phyloP scores from a whole-genome alignment of 2,329 filamentous ascomycete species.

The Aspergillus tanneri region DNA sequence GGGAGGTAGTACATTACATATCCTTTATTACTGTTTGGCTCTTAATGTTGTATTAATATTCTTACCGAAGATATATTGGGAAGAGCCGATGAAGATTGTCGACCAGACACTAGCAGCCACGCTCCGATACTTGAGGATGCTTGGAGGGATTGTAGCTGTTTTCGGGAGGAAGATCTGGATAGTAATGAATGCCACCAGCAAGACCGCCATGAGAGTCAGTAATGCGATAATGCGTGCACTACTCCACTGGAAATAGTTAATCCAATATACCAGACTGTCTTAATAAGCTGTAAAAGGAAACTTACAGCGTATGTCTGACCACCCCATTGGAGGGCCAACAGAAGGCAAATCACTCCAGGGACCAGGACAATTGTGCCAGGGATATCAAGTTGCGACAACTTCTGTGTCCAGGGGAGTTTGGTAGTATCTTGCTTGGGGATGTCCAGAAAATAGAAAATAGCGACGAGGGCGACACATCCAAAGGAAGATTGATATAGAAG shows the following conservation, averaged over 20 bases:
- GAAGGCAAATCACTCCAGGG: slow-evolving; percentile 35
- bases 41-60: too few species aligned
- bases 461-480: slow-evolving; percentile 33
- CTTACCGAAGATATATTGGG: too few species aligned
- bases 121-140: slow-evolving; percentile 49
- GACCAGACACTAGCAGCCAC: too few species aligned
- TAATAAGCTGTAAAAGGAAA: too few species aligned
- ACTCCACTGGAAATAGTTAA: too few species aligned
- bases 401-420: slow-evolving; percentile 18
- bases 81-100: too few species aligned
- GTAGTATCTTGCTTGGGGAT: slow-evolving; percentile 29
- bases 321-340: slow-evolving; percentile 42
- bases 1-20: slow-evolving; percentile 41
- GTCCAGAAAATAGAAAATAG: slow-evolving; percentile 26
- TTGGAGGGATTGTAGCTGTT: slow-evolving; percentile 51
- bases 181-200: slow-evolving; percentile 43
- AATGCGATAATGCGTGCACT: slow-evolving; percentile 23
- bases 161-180: slow-evolving; percentile 49
- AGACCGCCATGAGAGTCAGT: slow-evolving; percentile 22
- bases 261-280: too few species aligned
- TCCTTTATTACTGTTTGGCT: neutral
- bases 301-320: slow-evolving; percentile 23
- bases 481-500: slow-evolving; percentile 42
- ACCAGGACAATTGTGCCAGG: slow-evolving; percentile 37
- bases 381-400: slow-evolving; percentile 35